Evolutionary conservation across 2,329 filamentous ascomycete genomes (phyloP), one percentile per base, ranked within the genome.

Genomic region (Leptographium radiaticola): DNA sequence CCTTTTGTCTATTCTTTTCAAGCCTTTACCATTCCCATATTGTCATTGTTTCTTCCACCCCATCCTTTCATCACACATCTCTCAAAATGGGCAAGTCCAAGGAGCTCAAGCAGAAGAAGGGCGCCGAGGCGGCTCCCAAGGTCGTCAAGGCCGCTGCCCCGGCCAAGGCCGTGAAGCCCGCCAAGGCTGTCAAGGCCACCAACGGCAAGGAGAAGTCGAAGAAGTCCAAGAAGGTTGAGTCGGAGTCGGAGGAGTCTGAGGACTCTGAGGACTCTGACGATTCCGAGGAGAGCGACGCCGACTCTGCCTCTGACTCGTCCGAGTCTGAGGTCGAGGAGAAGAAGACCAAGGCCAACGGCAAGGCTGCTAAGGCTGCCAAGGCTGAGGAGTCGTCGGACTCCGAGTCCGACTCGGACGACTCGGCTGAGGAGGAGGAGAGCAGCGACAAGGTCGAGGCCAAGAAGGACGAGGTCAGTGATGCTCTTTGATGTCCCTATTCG

Each of bases 61-160:
- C 30, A 43, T 51, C 38, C 18, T 20, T 15, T 30, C 42, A 18
- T 40, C 36, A 36, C 16, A 18, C 20, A 15, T 31, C 9, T 15
- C 15, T 70, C 67, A 75, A 61, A 68, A 86, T 85, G 82, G 80
- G 75, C 68, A 85, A 85, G 71, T 71, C 75, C 53, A 86, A 85
- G 73, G 76, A 83, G 66, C 72, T 73, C 67, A 80, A 80, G 70
- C 65, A 66, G 64, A 78, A 69, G 67, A 79, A 79, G 70, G 64
- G 65, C 64, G 79, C 69, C 60, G 53, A 53, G 45, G 34, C 63
- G 74, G 76, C 64, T 61, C 80, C 83, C 69, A 87, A 87, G 75
- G 76, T 75, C 62, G 79, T 77, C 71, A 89, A 89, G 75, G 66
- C 81, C 52, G 73, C 79, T 57, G 75, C 84, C 67, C 77, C 76